Percentiles rank a stretch among this genome's conserved stretches.
These are phyloP conservation scores for Xylariaceae sp. DNA, from an alignment of 2,329 filamentous ascomycete species.

Conservation along the genomic window DNA sequence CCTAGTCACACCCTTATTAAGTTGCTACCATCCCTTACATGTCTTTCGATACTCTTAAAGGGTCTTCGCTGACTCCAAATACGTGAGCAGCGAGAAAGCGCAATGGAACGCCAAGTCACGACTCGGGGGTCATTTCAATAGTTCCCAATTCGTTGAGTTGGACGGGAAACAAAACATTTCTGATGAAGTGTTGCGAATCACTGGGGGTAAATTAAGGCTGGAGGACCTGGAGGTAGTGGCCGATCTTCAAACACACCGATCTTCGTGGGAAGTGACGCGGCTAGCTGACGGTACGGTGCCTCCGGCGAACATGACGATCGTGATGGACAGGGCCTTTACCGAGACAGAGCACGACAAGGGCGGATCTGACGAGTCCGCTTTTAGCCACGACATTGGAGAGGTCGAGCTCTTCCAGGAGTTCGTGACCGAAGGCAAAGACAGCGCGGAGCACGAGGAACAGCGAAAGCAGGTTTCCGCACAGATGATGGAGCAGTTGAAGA, in stretches of 20 bases:
- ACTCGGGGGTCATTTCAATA: conserved; percentile 15
- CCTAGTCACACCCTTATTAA: background rate
- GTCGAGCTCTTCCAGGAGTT: conserved; percentile 19
- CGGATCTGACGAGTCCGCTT: conserved; percentile 1
- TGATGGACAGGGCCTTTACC: conserved; percentile 15
- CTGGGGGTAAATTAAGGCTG: conserved; percentile 6
- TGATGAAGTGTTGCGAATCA: conserved; percentile 15
- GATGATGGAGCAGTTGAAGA: conserved; percentile 17
- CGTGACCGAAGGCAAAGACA: conserved; percentile 13
- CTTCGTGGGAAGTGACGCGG: conserved; percentile 14
- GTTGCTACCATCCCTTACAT: background rate
- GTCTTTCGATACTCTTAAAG: too few species aligned
- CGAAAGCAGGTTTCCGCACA: conserved; percentile 11
- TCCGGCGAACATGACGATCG: conserved; percentile 17
- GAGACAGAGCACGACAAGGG: conserved; percentile 8
- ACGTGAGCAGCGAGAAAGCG: background rate
- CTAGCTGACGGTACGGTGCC: conserved; percentile 9
- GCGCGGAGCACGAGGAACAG: conserved; percentile 11
- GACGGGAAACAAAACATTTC: conserved; percentile 16
- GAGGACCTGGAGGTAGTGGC: conserved; percentile 16
- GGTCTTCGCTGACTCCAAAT: background rate
- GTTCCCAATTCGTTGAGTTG: conserved; percentile 18
- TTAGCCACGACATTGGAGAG: conserved; percentile 18
- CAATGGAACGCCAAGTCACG: conserved; percentile 20
- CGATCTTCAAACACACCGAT: conserved; percentile 16